Evolutionary conservation across 805 yeast genomes (phyloP).

Genomic region (Lipomyces sp.): DNA sequence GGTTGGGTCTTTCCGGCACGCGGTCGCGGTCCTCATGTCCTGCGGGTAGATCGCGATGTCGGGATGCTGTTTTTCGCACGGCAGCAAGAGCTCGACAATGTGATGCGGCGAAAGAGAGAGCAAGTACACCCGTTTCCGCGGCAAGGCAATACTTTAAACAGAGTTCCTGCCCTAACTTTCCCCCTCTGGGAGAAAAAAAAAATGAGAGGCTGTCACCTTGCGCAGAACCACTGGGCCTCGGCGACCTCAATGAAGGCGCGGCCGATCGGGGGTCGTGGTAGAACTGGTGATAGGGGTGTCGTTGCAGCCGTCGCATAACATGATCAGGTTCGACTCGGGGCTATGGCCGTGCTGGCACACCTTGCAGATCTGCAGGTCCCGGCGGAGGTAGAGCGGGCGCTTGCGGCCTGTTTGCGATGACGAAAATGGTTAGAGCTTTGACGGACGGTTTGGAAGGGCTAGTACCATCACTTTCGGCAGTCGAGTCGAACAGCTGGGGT

Average conservation of each 20-base stretch:
- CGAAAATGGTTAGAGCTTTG: too few relatives aligned
- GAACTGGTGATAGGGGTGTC: conserved; percentile 42
- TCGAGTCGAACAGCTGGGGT: conserved; percentile 27
- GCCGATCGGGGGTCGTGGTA: conserved; percentile 43
- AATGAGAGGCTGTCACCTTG: conserved; percentile 35
- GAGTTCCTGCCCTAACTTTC: too few relatives aligned
- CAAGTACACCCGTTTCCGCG: conserved; percentile 39
- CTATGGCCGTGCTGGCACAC: conserved; percentile 41
- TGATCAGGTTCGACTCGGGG: conserved; percentile 39
- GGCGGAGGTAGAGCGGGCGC: conserved; percentile 9
- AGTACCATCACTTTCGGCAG: too few relatives aligned
- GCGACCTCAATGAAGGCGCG: conserved; percentile 41
- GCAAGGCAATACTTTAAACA: too few relatives aligned
- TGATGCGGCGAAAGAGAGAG: conserved; percentile 41
- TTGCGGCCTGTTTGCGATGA: conserved; percentile 3
- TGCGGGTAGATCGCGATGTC: conserved; percentile 42
- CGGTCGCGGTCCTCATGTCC: conserved; percentile 34
- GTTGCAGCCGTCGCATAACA: conserved; percentile 43
- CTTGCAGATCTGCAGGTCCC: conserved; percentile 36
- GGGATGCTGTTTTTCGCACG: conserved; percentile 41
- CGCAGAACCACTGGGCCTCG: conserved; percentile 44
- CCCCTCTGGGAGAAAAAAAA: neutral
- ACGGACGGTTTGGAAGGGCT: too few relatives aligned
- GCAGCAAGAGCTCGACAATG: conserved; percentile 41
- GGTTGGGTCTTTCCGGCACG: too few relatives aligned